Base-by-base conservation (phyloP, 805 yeast genomes). In the Myxozyma melibiosi region DNA sequence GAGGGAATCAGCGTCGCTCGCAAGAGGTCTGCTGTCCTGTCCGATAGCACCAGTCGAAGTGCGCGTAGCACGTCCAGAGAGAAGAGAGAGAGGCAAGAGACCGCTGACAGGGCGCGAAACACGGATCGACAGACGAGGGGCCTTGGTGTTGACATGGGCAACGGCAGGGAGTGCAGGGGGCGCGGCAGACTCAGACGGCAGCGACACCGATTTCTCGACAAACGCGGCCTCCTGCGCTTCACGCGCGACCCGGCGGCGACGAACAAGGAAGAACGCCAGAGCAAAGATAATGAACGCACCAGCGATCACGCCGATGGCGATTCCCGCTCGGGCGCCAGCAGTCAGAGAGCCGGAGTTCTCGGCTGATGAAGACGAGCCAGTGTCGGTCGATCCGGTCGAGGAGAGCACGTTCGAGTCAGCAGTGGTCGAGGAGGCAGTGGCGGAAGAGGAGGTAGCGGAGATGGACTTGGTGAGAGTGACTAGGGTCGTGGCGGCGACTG, bases 321-420 rank as follows among this genome's bases (percentile, higher is more conserved):
- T 58, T 8, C 64, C 64, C 7, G 62, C 64, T 14, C 59, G 59
- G 13, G 57, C 60, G 22, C 63, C 64, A 14, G 57, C 35, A 11
- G 60, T 51, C 18, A 60, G 49, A n/a, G 55, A 39, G n/a, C 51
- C 44, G 4, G 53, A 42, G 37, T 35, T 38, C n/a, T 30, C 33
- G 3, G 58, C 28, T 30, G 25, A 39, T 6, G 42, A 25, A 14
- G 34, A 27, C 16, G 41, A 28, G 41, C 51, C 92, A 71, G 85
- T 84, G 65, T 90, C 88, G 7, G 92, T 42, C 30, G 41, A 90
- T 60, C 94, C 92, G 31, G 81, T 78, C 60, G 77, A 76, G 30
- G 78, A 24, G 38, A 42, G 22, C 27, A 14, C 14, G 31, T 4
- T 9, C 3, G 18, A 5, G 47, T 16, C 18, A n/a, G 34, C 30